phyloP scores from a whole-genome alignment of 1,284 basidiomycete species.

The Ganoderma sinense region DNA sequence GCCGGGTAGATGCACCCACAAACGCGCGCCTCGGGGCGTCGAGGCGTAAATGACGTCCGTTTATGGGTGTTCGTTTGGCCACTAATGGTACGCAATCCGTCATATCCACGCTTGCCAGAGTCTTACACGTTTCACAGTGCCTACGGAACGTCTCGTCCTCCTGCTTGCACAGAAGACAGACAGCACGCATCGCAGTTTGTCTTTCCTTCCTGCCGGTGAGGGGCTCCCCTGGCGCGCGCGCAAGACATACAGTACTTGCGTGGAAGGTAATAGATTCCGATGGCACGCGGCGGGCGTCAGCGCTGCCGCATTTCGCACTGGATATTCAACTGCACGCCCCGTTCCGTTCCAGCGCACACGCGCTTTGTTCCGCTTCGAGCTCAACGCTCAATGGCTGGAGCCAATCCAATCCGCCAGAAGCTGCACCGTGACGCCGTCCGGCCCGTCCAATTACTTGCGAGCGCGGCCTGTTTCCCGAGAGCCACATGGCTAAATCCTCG shows the following conservation, averaged over 20 bases:
- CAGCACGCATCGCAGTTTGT: not conserved
- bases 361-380: slow-evolving; percentile 1
- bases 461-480: not conserved
- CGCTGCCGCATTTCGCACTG: not conserved
- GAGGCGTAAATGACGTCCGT: not conserved
- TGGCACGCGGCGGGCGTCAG: not conserved
- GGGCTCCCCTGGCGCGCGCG: not conserved
- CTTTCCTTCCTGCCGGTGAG: not conserved
- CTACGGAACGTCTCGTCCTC: not conserved
- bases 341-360: not conserved
- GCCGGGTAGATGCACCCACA: not conserved
- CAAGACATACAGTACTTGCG: not conserved
- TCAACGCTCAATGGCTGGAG: not conserved
- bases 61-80: not conserved
- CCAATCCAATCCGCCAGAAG: not conserved
- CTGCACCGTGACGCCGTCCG: not conserved
- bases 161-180: not conserved
- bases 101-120: not conserved
- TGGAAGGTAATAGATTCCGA: not conserved
- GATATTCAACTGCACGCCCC: not conserved
- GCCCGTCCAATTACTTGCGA: not conserved
- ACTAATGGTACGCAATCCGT: not conserved
- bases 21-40: not conserved
- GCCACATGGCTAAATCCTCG: not conserved
- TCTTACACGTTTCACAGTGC: not conserved